These are phyloP conservation scores for Lentinus brumalis DNA, from an alignment of 768 basidiomycete species.

Conservation along the genomic window DNA sequence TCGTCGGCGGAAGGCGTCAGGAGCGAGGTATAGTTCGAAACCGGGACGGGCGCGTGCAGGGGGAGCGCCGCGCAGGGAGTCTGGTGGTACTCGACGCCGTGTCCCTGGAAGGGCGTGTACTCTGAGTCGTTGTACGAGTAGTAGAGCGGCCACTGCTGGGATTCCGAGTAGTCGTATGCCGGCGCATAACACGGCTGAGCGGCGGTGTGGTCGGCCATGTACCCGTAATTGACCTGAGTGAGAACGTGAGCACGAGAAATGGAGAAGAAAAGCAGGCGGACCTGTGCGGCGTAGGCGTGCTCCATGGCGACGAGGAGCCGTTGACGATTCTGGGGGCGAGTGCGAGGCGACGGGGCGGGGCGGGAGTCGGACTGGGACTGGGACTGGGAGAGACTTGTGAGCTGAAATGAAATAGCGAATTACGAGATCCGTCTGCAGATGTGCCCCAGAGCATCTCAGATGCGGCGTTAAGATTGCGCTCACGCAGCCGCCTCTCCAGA, in stretches of 20 bases:
- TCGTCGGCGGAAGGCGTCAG: not conserved
- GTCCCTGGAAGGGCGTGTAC: not conserved
- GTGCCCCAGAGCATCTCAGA: constrained; percentile 9
- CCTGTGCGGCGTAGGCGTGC: not conserved
- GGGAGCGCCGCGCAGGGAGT: not conserved
- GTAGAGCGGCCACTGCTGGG: not conserved
- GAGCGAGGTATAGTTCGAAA: constrained; percentile 26
- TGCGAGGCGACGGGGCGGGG: not conserved
- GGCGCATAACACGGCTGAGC: not conserved
- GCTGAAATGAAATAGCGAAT: not conserved
- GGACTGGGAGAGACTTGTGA: not conserved
- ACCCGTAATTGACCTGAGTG: not conserved
- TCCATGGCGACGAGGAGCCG: not conserved
- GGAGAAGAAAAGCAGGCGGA: not conserved
- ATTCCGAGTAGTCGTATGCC: constrained; percentile 1
- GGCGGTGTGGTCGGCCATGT: not conserved
- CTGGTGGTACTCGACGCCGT: not conserved
- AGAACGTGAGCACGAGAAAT: not conserved
- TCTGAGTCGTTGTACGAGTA: constrained; percentile 6
- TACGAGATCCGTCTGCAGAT: constrained; percentile 5
- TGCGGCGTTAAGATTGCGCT: constrained; percentile 20
- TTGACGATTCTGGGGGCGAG: not conserved
- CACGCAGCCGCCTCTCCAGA: not conserved
- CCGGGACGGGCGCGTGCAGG: constrained; percentile 26
- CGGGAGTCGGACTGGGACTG: not conserved